Evolutionary conservation across 139 green algal species (phyloP).

Genomic region (Picochlorum costavermella): DNA sequence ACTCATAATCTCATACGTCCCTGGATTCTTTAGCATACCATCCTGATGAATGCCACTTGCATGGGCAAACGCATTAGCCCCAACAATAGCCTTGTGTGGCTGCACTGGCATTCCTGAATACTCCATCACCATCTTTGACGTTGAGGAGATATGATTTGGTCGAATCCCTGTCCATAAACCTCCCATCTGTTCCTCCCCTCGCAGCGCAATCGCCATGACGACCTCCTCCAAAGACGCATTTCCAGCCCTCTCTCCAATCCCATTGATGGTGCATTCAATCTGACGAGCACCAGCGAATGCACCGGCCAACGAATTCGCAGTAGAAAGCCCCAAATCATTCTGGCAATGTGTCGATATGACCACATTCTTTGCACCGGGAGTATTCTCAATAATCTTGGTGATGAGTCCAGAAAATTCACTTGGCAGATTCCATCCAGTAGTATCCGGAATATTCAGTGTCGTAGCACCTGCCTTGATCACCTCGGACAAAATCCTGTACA

Average conservation of each 20-base stretch:
- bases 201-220: constrained; percentile 80
- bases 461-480: constrained; percentile 94
- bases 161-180: constrained; percentile 86
- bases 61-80: constrained; percentile 97
- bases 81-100: constrained; percentile 99
- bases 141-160: constrained; percentile 79
- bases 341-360: constrained; percentile 98
- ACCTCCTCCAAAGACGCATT: constrained; percentile 97
- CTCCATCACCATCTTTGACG: constrained; percentile 86
- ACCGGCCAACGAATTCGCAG: constrained; percentile 89
- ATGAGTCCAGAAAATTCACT: constrained; percentile 91
- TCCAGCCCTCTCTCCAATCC: constrained; percentile 95
- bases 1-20: constrained; percentile 97
- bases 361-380: constrained; percentile 62
- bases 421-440: constrained; percentile 89
- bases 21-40: constrained; percentile 64
- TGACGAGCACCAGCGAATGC: constrained; percentile 38
- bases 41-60: constrained; percentile 97
- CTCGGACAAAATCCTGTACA: constrained; percentile 80
- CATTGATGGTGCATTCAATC: constrained; percentile 99
- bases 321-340: constrained; percentile 96
- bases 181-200: constrained; percentile 66
- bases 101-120: constrained; percentile 88
- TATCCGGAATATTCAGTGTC: constrained; percentile 98
- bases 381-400: constrained; percentile 77